Base-by-base conservation (phyloP, 208 protist genomes). In the Lotmaria passim region DNA sequence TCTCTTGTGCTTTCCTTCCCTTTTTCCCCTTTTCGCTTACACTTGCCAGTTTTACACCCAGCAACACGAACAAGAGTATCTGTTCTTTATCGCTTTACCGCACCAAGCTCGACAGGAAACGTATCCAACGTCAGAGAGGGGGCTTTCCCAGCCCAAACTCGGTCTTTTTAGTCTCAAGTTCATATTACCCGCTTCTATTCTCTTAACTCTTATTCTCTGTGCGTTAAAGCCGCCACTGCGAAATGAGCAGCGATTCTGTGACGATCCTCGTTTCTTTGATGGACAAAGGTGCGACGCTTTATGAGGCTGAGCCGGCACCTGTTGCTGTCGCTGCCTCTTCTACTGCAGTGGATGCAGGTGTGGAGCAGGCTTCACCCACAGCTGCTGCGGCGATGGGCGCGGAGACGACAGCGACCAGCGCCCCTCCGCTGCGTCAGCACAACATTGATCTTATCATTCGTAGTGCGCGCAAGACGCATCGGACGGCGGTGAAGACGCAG, bases 401-500 rank as follows among this genome's bases (percentile, higher is more conserved):
- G 21, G 11, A 19, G 23, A 19, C 30, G 51, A 23, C 1, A 12
- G 7, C 7, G 33, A 24, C 34, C 4, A 59, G n/a, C 0, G 33
- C 1, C 31, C 24, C 26, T 5, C 57, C 28, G 24, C 17, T 24
- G 38, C 7, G 38, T n/a, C 59, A 65, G n/a, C 31, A 31, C 31
- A 28, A 52, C 46, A 53, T 65, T 21, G 44, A 65, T 24, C 41
- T 17, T 5, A 5, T 65, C 11, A 8, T 53, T 6, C 46, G 55
- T 46, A 43, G n/a, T 28, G 59, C 44, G 15, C 26, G 41, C 26
- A 41, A 53, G 21, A 52, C 44, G 7, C 59, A 41, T 17, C 44
- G 59, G 8, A 65, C 44, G 10, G 59, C 44, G 8, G 59, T 55
- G 31, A 65, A 43, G 31, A 51, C 58, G 17, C 43, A 39, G 28